These are phyloP conservation scores for Xylaria grammica DNA, from an alignment of 495 filamentous ascomycete species.

Conservation along the genomic window DNA sequence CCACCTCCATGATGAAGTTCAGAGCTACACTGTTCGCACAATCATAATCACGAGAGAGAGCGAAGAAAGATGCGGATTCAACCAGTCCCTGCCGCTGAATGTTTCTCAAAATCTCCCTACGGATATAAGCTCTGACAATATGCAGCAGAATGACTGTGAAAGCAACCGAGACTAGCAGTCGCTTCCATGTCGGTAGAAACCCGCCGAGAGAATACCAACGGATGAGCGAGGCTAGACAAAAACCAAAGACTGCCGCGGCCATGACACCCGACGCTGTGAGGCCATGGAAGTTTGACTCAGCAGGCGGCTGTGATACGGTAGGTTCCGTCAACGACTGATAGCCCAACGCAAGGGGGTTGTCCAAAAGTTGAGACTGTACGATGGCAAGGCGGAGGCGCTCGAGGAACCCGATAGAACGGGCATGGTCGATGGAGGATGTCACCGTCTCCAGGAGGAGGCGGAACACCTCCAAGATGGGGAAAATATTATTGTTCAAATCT, in stretches of 20 bases:
- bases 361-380: conserved; percentile 87
- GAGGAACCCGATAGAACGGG: conserved; percentile 85
- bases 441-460: conserved; percentile 55
- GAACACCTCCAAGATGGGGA: conserved; percentile 31
- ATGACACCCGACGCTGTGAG: conserved; percentile 48
- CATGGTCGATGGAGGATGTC: conserved; percentile 77
- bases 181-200: conserved; percentile 55
- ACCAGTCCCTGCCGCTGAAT: conserved; percentile 77
- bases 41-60: conserved; percentile 82
- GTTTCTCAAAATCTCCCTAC: conserved; percentile 84
- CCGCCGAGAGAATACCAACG: conserved; percentile 65
- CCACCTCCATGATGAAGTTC: conserved; percentile 92
- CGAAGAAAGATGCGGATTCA: conserved; percentile 73
- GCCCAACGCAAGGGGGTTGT: conserved; percentile 37
- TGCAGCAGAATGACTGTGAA: conserved; percentile 61
- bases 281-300: conserved; percentile 34
- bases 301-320: conserved; percentile 25
- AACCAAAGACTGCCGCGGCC: conserved; percentile 60
- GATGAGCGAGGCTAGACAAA: conserved; percentile 73
- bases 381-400: conserved; percentile 97
- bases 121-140: conserved; percentile 71
- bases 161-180: conserved; percentile 63
- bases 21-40: conserved; percentile 78
- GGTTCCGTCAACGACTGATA: conserved; percentile 32
- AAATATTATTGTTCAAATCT: conserved; percentile 29